phyloP scores from a whole-genome alignment of 495 filamentous ascomycete species.

The Aspergillus cristatus region DNA sequence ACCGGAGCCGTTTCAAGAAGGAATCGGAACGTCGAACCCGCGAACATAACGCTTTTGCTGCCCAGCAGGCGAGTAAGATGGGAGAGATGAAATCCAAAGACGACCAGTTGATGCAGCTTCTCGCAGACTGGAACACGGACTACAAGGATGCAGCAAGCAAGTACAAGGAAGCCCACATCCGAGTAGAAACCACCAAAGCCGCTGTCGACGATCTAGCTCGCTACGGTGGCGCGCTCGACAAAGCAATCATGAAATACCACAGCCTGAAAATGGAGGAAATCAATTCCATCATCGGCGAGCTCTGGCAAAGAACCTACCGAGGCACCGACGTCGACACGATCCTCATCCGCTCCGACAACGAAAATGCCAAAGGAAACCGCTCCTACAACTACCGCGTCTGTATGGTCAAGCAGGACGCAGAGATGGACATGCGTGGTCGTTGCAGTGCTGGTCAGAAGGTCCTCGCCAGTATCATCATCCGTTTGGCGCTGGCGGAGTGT shows the following conservation, averaged over 20 bases:
- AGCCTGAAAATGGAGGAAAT: conserved; percentile 97
- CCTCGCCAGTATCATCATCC: conserved; percentile 94
- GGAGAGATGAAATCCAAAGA: conserved; percentile 76
- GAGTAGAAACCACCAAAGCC: conserved; percentile 85
- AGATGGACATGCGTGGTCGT: conserved; percentile 99
- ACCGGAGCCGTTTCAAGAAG: conserved; percentile 61
- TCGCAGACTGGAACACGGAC: conserved; percentile 72
- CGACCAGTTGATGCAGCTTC: conserved; percentile 56
- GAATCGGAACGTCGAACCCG: conserved; percentile 58
- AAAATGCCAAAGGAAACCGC: conserved; percentile 62
- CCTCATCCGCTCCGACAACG: conserved; percentile 83
- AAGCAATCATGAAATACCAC: conserved; percentile 96
- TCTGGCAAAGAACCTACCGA: conserved; percentile 95
- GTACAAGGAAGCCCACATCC: conserved; percentile 82
- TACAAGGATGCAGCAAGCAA: conserved; percentile 75
- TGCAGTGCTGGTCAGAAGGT: conserved; percentile 97
- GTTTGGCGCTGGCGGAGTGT: conserved; percentile 89
- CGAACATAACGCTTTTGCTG: conserved; percentile 50
- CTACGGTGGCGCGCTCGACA: conserved; percentile 73
- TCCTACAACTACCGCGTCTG: conserved; percentile 96
- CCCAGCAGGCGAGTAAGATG: conserved; percentile 53
- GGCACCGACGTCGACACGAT: conserved; percentile 97
- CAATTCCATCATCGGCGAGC: conserved; percentile 86
- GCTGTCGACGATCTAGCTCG: conserved; percentile 82
- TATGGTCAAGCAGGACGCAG: conserved; percentile 94